phyloP scores from a whole-genome alignment of 2,329 filamentous ascomycete genomes.

The Gnomoniopsis sp. region DNA sequence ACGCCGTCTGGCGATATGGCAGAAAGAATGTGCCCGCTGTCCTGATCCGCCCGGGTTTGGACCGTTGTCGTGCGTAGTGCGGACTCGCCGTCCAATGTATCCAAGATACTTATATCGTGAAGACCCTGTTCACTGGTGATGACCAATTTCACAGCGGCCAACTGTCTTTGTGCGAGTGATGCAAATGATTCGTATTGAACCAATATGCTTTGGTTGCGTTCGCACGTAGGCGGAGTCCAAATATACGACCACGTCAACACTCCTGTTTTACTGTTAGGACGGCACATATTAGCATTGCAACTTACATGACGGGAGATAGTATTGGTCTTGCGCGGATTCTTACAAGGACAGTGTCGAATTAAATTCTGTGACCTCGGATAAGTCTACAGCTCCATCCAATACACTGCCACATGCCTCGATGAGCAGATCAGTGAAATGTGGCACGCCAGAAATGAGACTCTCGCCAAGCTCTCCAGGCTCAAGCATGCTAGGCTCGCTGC shows the following conservation, averaged over 20 bases:
- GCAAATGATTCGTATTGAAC: slow-evolving; percentile 13
- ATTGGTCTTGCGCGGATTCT: background rate
- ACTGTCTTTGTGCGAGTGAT: slow-evolving; percentile 5
- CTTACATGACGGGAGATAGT: background rate
- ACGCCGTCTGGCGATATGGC: slow-evolving; percentile 8
- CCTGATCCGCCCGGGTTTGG: background rate
- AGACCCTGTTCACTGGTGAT: slow-evolving; percentile 13
- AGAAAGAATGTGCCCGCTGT: background rate
- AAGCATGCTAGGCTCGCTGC: slow-evolving; percentile 11
- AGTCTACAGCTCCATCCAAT: slow-evolving; percentile 5
- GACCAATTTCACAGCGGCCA: slow-evolving; percentile 12
- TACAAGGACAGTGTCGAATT: slow-evolving; percentile 15
- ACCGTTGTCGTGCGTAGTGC: slow-evolving; percentile 12
- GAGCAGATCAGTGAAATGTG: slow-evolving; percentile 15
- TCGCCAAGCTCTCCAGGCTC: slow-evolving; percentile 13
- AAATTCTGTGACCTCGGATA: slow-evolving; percentile 12
- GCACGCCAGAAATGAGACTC: slow-evolving; percentile 15
- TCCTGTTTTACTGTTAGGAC: slow-evolving; percentile 8
- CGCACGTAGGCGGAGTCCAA: slow-evolving; percentile 11
- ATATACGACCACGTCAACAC: slow-evolving; percentile 16
- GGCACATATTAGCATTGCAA: background rate
- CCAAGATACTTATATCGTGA: slow-evolving; percentile 9
- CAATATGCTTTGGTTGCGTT: background rate
- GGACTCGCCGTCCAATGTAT: slow-evolving; percentile 8
- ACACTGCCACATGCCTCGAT: slow-evolving; percentile 8